These are phyloP conservation scores for Diaporthe sp. DNA, from an alignment of 2,329 filamentous ascomycete genomes.

Conservation along the genomic window DNA sequence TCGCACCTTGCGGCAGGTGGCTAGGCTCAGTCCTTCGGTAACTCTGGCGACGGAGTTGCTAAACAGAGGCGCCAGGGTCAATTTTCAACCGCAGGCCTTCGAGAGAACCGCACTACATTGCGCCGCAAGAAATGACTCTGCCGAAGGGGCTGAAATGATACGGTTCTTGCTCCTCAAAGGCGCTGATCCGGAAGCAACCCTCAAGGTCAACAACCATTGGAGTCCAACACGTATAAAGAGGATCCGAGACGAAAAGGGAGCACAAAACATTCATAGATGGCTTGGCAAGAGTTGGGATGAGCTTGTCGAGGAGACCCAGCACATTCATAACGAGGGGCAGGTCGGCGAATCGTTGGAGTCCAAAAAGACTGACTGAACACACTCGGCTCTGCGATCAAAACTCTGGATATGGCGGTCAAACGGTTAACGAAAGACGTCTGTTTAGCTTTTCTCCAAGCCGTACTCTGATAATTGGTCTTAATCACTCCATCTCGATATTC, in stretches of 20 bases:
- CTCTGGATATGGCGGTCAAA: no score
- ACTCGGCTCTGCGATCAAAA: no score
- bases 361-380: no score
- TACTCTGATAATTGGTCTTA: background rate
- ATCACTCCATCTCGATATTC: background rate
- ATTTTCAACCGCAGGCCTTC: no score
- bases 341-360: no score
- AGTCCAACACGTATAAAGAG: no score
- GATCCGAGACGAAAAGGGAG: background rate
- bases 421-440: no score
- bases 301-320: background rate
- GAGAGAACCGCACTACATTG: no score
- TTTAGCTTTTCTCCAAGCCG: no score
- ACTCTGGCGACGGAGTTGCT: background rate
- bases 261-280: background rate
- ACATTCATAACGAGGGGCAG: no score
- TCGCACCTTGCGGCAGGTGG: background rate
- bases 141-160: conserved; percentile 2
- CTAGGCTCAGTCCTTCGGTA: background rate
- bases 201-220: no score
- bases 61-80: background rate
- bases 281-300: conserved; percentile 4
- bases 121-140: background rate
- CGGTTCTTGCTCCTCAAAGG: background rate
- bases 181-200: background rate